A percentile compares a stretch with the other conserved stretches of the same genome.
Evolutionary conservation across 441 rosid genomes (phyloP).

Genomic region (Populus hybrid): DNA sequence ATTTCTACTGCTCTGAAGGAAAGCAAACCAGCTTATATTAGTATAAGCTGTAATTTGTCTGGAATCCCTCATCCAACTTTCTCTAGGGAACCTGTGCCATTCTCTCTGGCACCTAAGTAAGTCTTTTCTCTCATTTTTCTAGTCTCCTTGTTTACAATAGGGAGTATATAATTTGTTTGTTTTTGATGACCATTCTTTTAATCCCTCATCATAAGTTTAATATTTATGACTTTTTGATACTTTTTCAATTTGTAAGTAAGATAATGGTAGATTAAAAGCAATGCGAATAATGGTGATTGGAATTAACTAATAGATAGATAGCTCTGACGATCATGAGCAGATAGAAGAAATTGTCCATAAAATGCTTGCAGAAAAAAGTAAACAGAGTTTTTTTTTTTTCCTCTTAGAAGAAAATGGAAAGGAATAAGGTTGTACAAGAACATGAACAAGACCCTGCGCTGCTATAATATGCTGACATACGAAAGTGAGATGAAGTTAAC

Average conservation of each 20-base stretch:
- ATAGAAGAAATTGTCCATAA: background rate
- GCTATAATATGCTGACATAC: background rate
- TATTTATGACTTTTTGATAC: background rate
- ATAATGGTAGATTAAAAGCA: background rate
- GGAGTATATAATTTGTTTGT: background rate
- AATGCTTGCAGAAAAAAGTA: background rate
- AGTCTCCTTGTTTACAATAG: background rate
- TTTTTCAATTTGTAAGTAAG: background rate
- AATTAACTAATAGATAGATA: background rate
- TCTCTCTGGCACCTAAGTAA: slow-evolving; percentile 55
- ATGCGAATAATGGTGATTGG: background rate
- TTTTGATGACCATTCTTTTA: no score
- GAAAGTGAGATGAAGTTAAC: background rate
- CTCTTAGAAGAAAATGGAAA: background rate
- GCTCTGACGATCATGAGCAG: background rate
- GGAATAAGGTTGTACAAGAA: background rate
- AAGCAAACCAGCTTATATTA: slow-evolving; percentile 84
- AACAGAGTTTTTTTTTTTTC: background rate
- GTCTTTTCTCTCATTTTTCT: slow-evolving; percentile 7
- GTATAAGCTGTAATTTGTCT: slow-evolving; percentile 80
- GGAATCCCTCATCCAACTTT: slow-evolving; percentile 76
- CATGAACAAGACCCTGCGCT: background rate
- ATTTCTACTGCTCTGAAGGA: slow-evolving; percentile 85
- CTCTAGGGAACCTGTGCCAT: slow-evolving; percentile 68
- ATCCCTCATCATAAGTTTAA: background rate